phyloP scores from a whole-genome alignment of 1,284 basidiomycete species.

The Irpex lacteus region DNA sequence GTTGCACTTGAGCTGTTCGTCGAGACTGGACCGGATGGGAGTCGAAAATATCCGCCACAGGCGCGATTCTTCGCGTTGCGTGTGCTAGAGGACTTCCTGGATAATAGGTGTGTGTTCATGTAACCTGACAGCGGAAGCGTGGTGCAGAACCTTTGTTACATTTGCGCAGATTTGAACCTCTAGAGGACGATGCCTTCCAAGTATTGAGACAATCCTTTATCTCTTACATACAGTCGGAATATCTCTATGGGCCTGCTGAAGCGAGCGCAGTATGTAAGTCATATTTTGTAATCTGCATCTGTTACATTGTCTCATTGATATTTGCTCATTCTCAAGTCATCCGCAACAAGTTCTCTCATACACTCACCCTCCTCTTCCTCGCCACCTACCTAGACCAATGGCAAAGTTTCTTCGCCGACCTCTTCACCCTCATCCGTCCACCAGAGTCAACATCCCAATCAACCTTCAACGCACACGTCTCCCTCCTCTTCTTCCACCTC shows the following conservation, averaged over 20 bases:
- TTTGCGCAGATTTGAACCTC: constrained; percentile 56
- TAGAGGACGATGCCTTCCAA: constrained; percentile 68
- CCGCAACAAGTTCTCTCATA: constrained; percentile 98
- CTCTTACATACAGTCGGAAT: constrained; percentile 78
- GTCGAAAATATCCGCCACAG: constrained; percentile 67
- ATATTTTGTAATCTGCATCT: no score
- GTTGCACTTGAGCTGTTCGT: constrained; percentile 75
- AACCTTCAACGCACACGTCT: constrained; percentile 76
- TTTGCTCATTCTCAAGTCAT: constrained; percentile 49
- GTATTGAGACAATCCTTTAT: constrained; percentile 69
- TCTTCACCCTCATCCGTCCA: constrained; percentile 73
- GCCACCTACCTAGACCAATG: constrained; percentile 84
- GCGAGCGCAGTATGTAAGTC: constrained; percentile 67
- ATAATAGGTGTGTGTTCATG: constrained; percentile 64
- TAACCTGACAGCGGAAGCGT: background rate
- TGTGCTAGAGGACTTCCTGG: constrained; percentile 83
- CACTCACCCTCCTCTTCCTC: constrained; percentile 93
- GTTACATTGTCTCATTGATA: background rate
- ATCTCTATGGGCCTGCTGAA: constrained; percentile 74
- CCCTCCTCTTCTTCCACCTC: constrained; percentile 84
- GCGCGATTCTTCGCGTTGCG: constrained; percentile 85
- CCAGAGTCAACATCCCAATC: constrained; percentile 50
- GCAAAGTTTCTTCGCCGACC: constrained; percentile 78
- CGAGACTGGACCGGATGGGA: constrained; percentile 53
- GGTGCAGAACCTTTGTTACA: constrained; percentile 2